These are phyloP conservation scores for Vitis hybrid DNA, from an alignment of 177 flowering plant species.

Conservation along the genomic window DNA sequence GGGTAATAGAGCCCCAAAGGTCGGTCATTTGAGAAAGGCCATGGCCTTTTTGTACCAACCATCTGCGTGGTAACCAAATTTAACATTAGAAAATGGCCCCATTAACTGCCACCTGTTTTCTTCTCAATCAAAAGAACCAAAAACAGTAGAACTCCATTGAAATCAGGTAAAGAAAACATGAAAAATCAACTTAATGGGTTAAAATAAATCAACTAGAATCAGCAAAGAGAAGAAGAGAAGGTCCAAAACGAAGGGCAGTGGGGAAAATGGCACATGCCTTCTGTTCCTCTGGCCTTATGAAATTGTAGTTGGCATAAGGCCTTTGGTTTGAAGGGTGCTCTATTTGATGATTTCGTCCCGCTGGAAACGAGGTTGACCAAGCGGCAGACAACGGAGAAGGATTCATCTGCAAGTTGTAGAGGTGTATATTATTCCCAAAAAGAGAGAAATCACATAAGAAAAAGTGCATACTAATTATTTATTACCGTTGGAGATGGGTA, in stretches of 20 bases:
- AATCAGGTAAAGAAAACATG: neutral
- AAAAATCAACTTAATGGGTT: neutral
- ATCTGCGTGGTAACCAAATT: conserved; percentile 8
- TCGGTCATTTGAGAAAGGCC: conserved; percentile 11
- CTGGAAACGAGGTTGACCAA: conserved; percentile 7
- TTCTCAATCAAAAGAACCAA: neutral
- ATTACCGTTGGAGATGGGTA: conserved; percentile 12
- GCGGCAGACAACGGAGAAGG: neutral
- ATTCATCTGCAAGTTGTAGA: conserved; percentile 15
- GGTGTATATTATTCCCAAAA: neutral
- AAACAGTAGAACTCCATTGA: neutral
- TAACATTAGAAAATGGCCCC: neutral
- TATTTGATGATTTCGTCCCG: conserved; percentile 12
- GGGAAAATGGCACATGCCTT: conserved; percentile 14
- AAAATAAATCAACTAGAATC: neutral
- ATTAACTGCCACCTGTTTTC: neutral
- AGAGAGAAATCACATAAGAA: neutral
- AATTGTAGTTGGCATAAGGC: neutral
- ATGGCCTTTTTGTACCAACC: conserved; percentile 16
- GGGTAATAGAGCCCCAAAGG: conserved; percentile 1
- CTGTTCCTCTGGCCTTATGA: conserved; percentile 16
- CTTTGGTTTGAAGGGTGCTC: conserved; percentile 42
- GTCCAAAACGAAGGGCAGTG: too few species aligned
- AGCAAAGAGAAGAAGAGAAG: neutral
- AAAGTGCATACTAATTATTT: neutral